Evolutionary conservation across 2,329 filamentous ascomycete genomes (phyloP).

Genomic region (Neurospora sp.): DNA sequence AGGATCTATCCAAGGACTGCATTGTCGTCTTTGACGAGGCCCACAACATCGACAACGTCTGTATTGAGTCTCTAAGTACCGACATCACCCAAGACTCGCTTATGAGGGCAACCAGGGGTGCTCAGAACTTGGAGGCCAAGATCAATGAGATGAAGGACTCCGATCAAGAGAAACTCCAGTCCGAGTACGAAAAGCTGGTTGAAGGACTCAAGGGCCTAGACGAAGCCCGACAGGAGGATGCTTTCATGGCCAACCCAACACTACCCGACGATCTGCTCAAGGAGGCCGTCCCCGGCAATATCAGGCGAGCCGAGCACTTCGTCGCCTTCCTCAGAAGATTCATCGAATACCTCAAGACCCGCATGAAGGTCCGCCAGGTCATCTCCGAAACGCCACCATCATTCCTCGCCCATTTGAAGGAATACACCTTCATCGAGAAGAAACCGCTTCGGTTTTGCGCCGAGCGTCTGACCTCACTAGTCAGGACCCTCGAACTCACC

Average conservation of each 20-base stretch:
- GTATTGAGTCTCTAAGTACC: constrained; percentile 93
- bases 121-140: constrained; percentile 80
- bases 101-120: constrained; percentile 80
- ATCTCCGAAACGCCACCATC: constrained; percentile 95
- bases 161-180: constrained; percentile 87
- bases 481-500: constrained; percentile 87
- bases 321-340: constrained; percentile 91
- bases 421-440: constrained; percentile 94
- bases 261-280: constrained; percentile 88
- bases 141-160: constrained; percentile 94
- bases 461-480: constrained; percentile 85
- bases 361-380: constrained; percentile 96
- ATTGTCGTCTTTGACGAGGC: constrained; percentile 98
- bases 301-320: constrained; percentile 91
- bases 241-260: constrained; percentile 95
- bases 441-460: constrained; percentile 93
- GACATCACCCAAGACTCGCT: constrained; percentile 94
- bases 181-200: constrained; percentile 90
- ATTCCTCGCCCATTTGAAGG: constrained; percentile 84
- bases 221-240: constrained; percentile 82
- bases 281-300: constrained; percentile 94
- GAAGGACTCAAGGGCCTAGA: constrained; percentile 83
- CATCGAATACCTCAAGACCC: constrained; percentile 93
- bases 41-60: constrained; percentile 99
- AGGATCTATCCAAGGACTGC: constrained; percentile 93